Evolutionary conservation across 2,329 filamentous ascomycete species (phyloP), one percentile per base, ranked within the genome.

Genomic region (Capronia coronata): DNA sequence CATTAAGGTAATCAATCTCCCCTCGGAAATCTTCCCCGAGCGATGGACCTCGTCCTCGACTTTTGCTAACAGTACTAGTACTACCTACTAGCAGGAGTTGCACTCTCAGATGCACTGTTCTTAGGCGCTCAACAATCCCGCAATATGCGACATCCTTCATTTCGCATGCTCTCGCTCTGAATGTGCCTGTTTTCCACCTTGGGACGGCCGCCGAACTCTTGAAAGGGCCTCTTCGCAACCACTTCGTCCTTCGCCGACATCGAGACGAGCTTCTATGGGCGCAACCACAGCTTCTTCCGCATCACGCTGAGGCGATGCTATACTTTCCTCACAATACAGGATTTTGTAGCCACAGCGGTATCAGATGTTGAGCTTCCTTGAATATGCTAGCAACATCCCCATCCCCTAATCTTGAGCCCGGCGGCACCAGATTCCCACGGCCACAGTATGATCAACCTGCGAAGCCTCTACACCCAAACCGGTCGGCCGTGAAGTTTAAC

Each of bases 361-460:
- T 37, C 34, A 37, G 52, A 57, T 48, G 46, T 51, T 50, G 52
- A 52, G 45, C 30, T 47, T 46, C 51, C 21, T 43, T 41, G 57
- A 54, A 52, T 51, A 55, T 57, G 58, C 58, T 59, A 51, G 56
- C 59, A 52, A 58, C 59, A 50, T 59, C 54, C 55, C 54, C 46
- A 23, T 56, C 55, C 39, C 57, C 56, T 49, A 52, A 48, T 39
- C 45, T 48, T 27, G 50, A 53, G 30, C 38, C 52, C 23, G 38
- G 44, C 40, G 47, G 48, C 43, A 21, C 27, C 35, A 37, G 14
- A 37, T 43, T 40, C 18, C 41, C 51, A 22, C 47, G 43, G 30
- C 19, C 43, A 11, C 55, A 55, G 41, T 50, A 52, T 55, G 51
- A 55, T 39, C 47, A 50, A 13, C 35, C 45, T 18, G 37, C 25